Evolutionary conservation across 768 basidiomycete species (phyloP), one percentile per base, ranked within the genome.

Genomic region (Strobilomyces confusus): DNA sequence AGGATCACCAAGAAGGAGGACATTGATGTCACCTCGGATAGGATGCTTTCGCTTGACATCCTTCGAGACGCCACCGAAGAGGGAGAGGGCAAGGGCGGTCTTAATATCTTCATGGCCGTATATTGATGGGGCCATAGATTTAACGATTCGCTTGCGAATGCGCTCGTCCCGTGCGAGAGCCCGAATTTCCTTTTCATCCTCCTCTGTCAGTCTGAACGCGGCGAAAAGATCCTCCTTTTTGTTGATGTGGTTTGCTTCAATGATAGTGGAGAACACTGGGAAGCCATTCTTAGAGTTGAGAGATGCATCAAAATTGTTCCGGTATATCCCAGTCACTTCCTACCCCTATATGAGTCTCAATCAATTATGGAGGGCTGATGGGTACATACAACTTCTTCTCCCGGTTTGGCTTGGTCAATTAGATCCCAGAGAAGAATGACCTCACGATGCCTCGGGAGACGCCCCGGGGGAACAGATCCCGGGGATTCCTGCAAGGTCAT

Each of bases 71-170:
- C 97, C 97, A 12, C 94, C 87, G 57, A 99, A 98, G 34, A 99
- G 83, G 1, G 93, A 93, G 47, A 99, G 80, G 1, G 97, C 95
- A 58, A 99, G 76, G 29, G 94, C 97, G 0, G 95, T 97, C 74
- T 98, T 98, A 79, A 99, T 98, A 68, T 98, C 89, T 68, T 98
- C 97, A 69, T 99, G 97, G 4, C 97, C 97, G 62, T 98, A 99
- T 70, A 99, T 98, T 34, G 94, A 97, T 0, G 97, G 97, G 3
- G 97, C 97, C 53, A 99, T 97, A 13, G 93, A 97, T 72, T 99
- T 99, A 75, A 98, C 82, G 68, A 99, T 95, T 23, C 97, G 87
- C 71, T 97, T 98, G 58, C 92, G 84, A 61, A 99, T 95, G 48
- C 97, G 88, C 49, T 94, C 92, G 65, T 98, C 95, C 20, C 85